Evolutionary conservation across 1,284 basidiomycete species (phyloP).

Genomic region (Agroathelia rolfsii): DNA sequence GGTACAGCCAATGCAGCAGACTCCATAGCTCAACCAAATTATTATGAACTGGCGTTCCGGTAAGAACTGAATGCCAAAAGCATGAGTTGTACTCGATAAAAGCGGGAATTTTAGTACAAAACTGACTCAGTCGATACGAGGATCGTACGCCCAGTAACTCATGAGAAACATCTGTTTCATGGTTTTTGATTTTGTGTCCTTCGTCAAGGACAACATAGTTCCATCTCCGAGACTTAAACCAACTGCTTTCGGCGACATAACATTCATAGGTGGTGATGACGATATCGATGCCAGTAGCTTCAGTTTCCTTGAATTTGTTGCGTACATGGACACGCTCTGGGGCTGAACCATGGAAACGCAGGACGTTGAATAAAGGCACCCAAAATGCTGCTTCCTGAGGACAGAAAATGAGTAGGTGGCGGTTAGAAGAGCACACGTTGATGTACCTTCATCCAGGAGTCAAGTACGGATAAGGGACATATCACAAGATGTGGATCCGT

Average conservation of each 20-base stretch:
- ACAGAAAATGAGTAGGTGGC: not conserved
- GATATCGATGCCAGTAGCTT: constrained; percentile 43
- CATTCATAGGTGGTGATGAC: constrained; percentile 51
- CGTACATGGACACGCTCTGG: constrained; percentile 41
- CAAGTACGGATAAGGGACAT: constrained; percentile 52
- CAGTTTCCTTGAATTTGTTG: constrained; percentile 20
- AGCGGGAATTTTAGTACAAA: not conserved
- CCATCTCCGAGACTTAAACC: constrained; percentile 50
- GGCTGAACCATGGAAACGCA: constrained; percentile 42
- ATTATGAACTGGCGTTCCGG: constrained; percentile 56
- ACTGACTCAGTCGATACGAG: constrained; percentile 38
- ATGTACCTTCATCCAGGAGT: constrained; percentile 42
- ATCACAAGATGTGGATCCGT: constrained; percentile 47
- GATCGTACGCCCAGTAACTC: constrained; percentile 39
- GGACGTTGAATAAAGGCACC: constrained; percentile 36
- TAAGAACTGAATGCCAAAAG: constrained; percentile 32
- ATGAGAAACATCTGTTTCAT: constrained; percentile 31
- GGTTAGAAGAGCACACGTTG: constrained; percentile 1
- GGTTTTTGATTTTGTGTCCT: constrained; percentile 53
- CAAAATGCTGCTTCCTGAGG: constrained; percentile 42
- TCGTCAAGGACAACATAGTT: constrained; percentile 50
- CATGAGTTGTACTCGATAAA: not conserved
- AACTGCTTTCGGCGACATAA: constrained; percentile 35
- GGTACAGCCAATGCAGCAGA: constrained; percentile 46
- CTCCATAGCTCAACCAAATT: constrained; percentile 51